Conservation (phyloP, 352 stramenopile genomes). For the Lagenidium giganteum region DNA sequence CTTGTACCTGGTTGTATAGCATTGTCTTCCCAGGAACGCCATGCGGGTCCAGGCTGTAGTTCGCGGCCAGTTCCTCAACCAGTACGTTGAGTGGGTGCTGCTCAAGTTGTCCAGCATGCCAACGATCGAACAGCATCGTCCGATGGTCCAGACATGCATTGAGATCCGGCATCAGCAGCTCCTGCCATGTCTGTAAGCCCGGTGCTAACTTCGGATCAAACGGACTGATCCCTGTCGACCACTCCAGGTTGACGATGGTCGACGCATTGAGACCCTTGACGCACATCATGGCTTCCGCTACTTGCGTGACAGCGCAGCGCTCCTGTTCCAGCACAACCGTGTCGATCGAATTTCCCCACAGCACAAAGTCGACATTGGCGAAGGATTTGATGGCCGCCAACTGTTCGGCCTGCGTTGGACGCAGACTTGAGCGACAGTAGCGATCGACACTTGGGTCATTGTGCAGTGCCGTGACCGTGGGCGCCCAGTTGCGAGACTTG, state of each 20-base stretch:
- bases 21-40: slow-evolving; percentile 6
- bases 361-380: background rate
- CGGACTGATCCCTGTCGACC: background rate
- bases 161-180: background rate
- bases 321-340: slow-evolving; percentile 1
- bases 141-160: background rate
- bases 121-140: background rate
- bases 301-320: slow-evolving; percentile 1
- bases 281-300: slow-evolving; percentile 4
- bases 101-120: too few species aligned
- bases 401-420: background rate
- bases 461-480: background rate
- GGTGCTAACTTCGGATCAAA: background rate
- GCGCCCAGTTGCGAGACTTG: background rate
- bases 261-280: slow-evolving; percentile 6
- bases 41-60: slow-evolving; percentile 1
- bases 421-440: slow-evolving; percentile 6
- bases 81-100: background rate
- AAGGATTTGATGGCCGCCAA: background rate
- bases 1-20: background rate
- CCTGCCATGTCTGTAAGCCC: background rate
- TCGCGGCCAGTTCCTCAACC: slow-evolving; percentile 1
- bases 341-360: background rate
- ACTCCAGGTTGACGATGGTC: slow-evolving; percentile 3
- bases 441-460: slow-evolving; percentile 2